Evolutionary conservation across 2,329 filamentous ascomycete species (phyloP).

Genomic region (Hypoxylon sp.): DNA sequence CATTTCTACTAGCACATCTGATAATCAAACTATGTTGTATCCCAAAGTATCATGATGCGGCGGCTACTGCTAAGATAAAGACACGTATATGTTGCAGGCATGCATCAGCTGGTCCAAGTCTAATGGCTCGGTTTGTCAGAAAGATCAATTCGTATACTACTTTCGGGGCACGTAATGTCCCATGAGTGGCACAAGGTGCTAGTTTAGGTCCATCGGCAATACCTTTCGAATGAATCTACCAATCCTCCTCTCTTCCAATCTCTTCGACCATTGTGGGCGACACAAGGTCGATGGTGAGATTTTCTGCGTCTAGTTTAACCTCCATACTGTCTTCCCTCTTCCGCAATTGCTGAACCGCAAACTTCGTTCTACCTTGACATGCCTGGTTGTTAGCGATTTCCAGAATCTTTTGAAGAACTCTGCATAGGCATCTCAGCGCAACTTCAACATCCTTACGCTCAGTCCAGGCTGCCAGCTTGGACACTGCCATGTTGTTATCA

Average conservation of each 20-base stretch:
- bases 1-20: too few species aligned
- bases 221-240: background rate
- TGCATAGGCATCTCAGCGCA: background rate
- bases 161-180: background rate
- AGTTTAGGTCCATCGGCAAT: background rate
- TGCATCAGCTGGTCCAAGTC: background rate
- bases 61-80: background rate
- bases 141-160: background rate
- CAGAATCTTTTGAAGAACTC: background rate
- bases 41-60: too few species aligned
- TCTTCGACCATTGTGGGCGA: background rate
- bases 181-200: background rate
- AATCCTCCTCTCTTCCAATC: background rate
- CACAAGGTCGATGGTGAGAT: background rate
- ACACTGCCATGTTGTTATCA: background rate
- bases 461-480: background rate
- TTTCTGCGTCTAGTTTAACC: background rate
- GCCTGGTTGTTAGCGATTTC: background rate
- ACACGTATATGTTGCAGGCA: too few species aligned
- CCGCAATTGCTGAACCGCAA: background rate
- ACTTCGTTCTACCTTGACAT: background rate
- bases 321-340: background rate
- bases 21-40: too few species aligned
- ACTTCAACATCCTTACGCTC: background rate
- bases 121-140: background rate